Conservation (phyloP, 2,329 filamentous ascomycete species). For the Aspergillus viridinutans region DNA sequence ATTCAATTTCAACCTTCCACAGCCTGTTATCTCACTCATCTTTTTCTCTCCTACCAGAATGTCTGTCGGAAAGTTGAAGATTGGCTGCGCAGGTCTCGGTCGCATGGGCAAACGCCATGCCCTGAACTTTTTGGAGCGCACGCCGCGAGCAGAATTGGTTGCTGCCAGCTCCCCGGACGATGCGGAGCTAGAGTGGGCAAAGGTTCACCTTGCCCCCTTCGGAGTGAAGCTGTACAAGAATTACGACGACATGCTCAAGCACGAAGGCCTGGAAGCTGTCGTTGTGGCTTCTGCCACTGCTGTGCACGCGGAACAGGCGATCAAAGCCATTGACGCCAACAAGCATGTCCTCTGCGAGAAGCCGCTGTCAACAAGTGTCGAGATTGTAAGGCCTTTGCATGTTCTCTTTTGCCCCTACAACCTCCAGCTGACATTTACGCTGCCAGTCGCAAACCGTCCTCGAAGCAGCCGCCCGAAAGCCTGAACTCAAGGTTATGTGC, state of each 20-base stretch:
- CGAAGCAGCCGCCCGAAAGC: conserved; percentile 48
- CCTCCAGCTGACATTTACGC: background rate
- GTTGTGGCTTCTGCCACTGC: conserved; percentile 54
- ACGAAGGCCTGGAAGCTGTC: conserved; percentile 53
- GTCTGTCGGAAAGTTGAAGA: conserved; percentile 34
- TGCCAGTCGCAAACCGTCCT: conserved; percentile 57
- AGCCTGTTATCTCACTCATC: background rate
- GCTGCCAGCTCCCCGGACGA: conserved; percentile 47
- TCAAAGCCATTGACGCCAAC: conserved; percentile 52
- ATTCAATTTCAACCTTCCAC: background rate
- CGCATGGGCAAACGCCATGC: conserved; percentile 51
- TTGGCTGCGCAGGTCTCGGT: conserved; percentile 48
- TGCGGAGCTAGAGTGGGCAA: conserved; percentile 49
- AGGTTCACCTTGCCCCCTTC: conserved; percentile 46
- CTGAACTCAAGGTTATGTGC: conserved; percentile 57
- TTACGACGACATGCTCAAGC: conserved; percentile 56
- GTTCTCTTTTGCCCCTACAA: background rate
- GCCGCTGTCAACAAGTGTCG: conserved; percentile 51
- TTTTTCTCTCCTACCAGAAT: conserved; percentile 11
- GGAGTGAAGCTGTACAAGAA: conserved; percentile 52
- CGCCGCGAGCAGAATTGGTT: conserved; percentile 47
- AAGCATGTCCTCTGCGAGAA: conserved; percentile 58
- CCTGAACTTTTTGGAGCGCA: conserved; percentile 45
- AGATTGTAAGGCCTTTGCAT: conserved; percentile 45
- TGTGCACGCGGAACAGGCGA: conserved; percentile 55